Conservation (phyloP, 2,329 filamentous ascomycete species). For the Emmonsiellopsis sp. region DNA sequence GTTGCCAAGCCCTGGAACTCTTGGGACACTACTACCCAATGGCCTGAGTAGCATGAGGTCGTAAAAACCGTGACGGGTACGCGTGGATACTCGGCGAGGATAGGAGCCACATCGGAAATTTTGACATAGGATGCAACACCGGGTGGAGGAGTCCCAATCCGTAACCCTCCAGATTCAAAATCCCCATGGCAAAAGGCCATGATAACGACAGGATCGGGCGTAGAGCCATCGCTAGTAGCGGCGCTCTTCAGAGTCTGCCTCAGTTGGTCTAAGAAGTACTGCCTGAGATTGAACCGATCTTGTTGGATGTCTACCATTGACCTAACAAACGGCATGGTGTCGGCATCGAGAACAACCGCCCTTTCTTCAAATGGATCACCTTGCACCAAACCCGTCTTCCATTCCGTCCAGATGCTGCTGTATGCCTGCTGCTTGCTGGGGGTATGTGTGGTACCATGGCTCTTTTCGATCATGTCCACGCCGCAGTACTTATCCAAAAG, state of each 20-base stretch:
- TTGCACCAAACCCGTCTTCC: not conserved
- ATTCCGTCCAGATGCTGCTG: not conserved
- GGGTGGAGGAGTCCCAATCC: not conserved
- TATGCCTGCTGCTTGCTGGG: not conserved
- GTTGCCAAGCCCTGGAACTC: not conserved
- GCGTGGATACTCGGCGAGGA: not conserved
- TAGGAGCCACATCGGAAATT: not conserved
- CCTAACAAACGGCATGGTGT: not conserved
- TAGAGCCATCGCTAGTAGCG: not conserved
- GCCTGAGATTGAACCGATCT: not conserved
- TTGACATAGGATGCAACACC: not conserved
- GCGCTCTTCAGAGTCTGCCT: not conserved
- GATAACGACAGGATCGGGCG: not conserved
- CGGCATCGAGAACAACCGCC: not conserved
- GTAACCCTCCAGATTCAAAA: not conserved
- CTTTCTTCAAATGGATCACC: not conserved
- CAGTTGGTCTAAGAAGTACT: not conserved
- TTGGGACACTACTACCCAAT: not conserved
- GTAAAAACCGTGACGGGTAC: not conserved
- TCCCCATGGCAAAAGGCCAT: not conserved
- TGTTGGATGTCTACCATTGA: not conserved
- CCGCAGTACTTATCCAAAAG: constrained; percentile 6
- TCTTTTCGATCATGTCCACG: not conserved
- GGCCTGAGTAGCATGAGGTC: not conserved
- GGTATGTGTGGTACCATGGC: not conserved